phyloP scores from a whole-genome alignment of 192 early-diverging fungal genomes.

The Backusella sp. region DNA sequence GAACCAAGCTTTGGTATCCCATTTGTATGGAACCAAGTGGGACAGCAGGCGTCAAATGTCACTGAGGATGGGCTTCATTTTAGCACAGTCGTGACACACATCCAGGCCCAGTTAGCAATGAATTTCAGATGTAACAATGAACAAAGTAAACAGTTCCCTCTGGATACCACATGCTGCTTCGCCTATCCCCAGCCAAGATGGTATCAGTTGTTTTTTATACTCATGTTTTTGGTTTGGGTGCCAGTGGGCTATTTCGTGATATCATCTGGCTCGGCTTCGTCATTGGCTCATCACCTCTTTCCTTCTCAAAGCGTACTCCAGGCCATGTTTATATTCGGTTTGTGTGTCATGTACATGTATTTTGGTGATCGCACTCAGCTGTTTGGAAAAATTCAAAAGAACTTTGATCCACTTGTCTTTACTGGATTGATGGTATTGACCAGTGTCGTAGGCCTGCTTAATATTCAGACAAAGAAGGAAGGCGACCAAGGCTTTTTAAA shows the following conservation, averaged over 20 bases:
- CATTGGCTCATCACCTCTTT: background rate
- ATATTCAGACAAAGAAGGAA: conserved; percentile 42
- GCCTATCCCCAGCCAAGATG: conserved; percentile 46
- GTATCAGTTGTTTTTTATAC: conserved; percentile 40
- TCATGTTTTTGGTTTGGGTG: conserved; percentile 41
- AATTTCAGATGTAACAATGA: conserved; percentile 62
- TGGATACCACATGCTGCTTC: conserved; percentile 61
- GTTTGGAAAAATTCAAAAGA: conserved; percentile 71
- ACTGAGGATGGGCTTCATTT: conserved; percentile 77
- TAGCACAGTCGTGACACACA: conserved; percentile 39
- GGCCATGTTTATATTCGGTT: conserved; percentile 49
- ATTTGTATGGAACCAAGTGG: conserved; percentile 45
- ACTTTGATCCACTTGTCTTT: conserved; percentile 51
- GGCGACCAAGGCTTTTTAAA: conserved; percentile 60
- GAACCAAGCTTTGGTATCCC: conserved; percentile 42
- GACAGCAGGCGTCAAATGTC: conserved; percentile 20
- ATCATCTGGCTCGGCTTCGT: background rate
- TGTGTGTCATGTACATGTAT: conserved; percentile 61
- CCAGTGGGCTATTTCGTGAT: conserved; percentile 27
- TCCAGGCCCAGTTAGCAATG: conserved; percentile 55
- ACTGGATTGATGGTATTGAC: conserved; percentile 38
- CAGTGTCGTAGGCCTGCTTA: conserved; percentile 44
- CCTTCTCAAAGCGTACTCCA: conserved; percentile 47
- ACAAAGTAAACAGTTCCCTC: conserved; percentile 42
- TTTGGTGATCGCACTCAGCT: conserved; percentile 68